Evolutionary conservation across 768 basidiomycete species (phyloP).

Genomic region (Kondoa subrosea): DNA sequence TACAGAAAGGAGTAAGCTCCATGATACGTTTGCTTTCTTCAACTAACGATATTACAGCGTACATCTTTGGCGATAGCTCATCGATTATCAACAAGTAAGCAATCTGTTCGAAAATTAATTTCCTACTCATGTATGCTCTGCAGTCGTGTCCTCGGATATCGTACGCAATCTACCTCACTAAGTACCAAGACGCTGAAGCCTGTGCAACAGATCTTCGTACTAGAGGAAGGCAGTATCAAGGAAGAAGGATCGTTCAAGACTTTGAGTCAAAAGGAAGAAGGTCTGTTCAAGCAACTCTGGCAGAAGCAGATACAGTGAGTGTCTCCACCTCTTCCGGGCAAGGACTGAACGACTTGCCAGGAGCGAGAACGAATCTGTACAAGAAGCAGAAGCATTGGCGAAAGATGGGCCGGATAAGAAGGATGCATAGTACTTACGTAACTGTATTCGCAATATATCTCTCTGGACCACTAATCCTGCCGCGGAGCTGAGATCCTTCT

Average conservation of each 20-base stretch:
- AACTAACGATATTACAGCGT: background rate
- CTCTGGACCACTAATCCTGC: too few relatives aligned
- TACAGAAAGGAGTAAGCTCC: constrained; percentile 35
- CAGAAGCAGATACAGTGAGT: constrained; percentile 14
- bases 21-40: background rate
- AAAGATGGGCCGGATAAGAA: too few relatives aligned
- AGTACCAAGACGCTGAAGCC: constrained; percentile 46
- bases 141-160: constrained; percentile 45
- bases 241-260: background rate
- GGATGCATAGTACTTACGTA: too few relatives aligned
- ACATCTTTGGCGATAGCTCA: constrained; percentile 23
- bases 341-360: background rate
- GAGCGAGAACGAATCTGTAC: background rate
- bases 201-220: constrained; percentile 1
- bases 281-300: constrained; percentile 17
- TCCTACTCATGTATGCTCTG: background rate
- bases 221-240: constrained; percentile 7
- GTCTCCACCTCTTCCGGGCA: background rate
- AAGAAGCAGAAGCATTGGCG: constrained; percentile 4
- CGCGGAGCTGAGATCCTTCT: too few relatives aligned
- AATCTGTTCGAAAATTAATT: background rate
- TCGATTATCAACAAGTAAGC: constrained; percentile 36
- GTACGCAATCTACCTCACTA: constrained; percentile 51
- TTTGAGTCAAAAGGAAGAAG: constrained; percentile 2
- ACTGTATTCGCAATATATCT: too few relatives aligned